phyloP scores from a whole-genome alignment of 371 early-diverging fungal species.

The Mycotypha africana region DNA sequence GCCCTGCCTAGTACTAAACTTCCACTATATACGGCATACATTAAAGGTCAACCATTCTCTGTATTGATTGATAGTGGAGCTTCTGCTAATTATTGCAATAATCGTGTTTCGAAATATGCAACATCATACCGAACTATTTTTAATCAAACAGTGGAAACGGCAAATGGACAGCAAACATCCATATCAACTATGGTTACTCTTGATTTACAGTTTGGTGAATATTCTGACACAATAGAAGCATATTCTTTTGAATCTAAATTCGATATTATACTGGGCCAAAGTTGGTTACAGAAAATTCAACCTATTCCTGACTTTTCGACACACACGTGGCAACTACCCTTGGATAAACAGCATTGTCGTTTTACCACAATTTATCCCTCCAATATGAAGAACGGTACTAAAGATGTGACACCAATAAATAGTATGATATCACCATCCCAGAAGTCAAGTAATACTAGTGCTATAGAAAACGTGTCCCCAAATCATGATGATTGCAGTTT shows the following conservation, averaged over 20 bases:
- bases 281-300: slow-evolving; percentile 4
- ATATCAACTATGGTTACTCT: slow-evolving; percentile 1
- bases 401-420: neutral
- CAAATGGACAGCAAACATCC: neutral
- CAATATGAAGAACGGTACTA: neutral
- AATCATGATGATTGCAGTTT: neutral
- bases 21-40: neutral
- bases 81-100: neutral
- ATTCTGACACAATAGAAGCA: neutral
- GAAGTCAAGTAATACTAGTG: neutral
- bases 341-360: neutral
- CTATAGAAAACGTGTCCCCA: neutral
- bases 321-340: neutral
- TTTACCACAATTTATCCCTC: neutral
- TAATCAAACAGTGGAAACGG: slow-evolving; percentile 5
- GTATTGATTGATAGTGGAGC: neutral
- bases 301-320: slow-evolving; percentile 6
- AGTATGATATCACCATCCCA: neutral
- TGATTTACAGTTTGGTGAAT: neutral
- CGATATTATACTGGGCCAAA: slow-evolving; percentile 3
- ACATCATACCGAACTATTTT: too few species aligned
- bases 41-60: neutral
- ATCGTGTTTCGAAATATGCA: neutral
- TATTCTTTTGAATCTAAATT: slow-evolving; percentile 11
- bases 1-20: neutral